Conservation (phyloP, 2,329 filamentous ascomycete species). For the Ophiostoma tasmaniense region DNA sequence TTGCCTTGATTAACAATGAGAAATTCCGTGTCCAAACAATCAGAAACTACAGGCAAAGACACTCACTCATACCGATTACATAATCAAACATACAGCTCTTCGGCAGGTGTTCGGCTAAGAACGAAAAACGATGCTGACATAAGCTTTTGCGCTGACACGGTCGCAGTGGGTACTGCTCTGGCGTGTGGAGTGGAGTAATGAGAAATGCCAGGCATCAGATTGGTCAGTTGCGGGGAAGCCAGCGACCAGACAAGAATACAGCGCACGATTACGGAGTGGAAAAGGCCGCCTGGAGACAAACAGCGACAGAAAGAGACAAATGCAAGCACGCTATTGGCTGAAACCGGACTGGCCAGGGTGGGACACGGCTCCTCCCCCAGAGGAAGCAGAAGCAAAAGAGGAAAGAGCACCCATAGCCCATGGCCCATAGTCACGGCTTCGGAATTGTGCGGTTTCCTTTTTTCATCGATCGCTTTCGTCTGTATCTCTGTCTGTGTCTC, state of each 20-base stretch:
- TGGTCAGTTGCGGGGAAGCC: constrained; percentile 15
- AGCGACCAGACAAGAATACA: background rate
- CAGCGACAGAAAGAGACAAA: background rate
- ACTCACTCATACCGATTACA: too few relatives aligned
- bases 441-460: constrained; percentile 22
- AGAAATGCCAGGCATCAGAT: constrained; percentile 21
- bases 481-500: background rate
- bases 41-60: too few relatives aligned
- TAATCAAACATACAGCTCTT: background rate
- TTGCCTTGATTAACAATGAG: too few relatives aligned
- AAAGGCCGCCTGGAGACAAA: background rate
- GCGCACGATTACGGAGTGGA: background rate
- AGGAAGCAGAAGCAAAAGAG: background rate
- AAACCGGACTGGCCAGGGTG: background rate
- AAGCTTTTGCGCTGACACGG: background rate
- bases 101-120: constrained; percentile 20
- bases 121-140: background rate
- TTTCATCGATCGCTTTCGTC: constrained; percentile 7
- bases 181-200: constrained; percentile 19
- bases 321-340: constrained; percentile 17
- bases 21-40: too few relatives aligned
- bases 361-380: constrained; percentile 4
- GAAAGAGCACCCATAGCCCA: background rate
- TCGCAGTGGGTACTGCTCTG: background rate
- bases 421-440: constrained; percentile 10